Evolutionary conservation across 169 alveolate genomes (phyloP), one percentile per base, ranked within the genome.

Genomic region (Ichthyophthirius multifiliis): DNA sequence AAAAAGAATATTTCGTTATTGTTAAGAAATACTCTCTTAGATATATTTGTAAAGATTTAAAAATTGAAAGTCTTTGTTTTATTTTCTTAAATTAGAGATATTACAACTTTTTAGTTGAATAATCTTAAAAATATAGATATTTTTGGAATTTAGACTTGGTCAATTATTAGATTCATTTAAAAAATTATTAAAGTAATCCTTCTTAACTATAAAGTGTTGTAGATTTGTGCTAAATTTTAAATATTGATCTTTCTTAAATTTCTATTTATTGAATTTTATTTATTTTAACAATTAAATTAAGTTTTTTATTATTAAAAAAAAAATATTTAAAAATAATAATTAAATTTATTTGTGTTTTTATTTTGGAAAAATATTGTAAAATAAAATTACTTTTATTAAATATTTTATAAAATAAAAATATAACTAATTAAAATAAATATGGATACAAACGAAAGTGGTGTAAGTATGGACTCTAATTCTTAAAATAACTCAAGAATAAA

Each of bases 401-500:
- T n/a, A n/a, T n/a, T n/a, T n/a, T n/a, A n/a, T n/a, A n/a, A n/a
- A n/a, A n/a, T n/a, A n/a, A n/a, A n/a, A n/a, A n/a, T n/a, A n/a
- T n/a, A n/a, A n/a, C n/a, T n/a, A n/a, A 23, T 4, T 20, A n/a
- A n/a, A n/a, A 5, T 10, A 10, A 55, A 55, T 18, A 67, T 67
- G 77, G 34, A 67, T 30, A 67, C 77, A 37, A 67, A 67, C 55
- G 77, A 67, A 35, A 34, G 62, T 30, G 41, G 77, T 41, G n/a
- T n/a, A n/a, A 67, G 77, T 37, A 67, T 67, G 77, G 41, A 47
- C 2, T 34, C 55, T 0, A 67, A 67, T 67, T 67, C 41, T 32
- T 34, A 27, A 32, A 34, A 41, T 39, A 67, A 47, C 20, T 67
- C 77, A 16, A 67, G 86, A 81, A 44, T 47, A n/a, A 78, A 74